Base-by-base conservation (phyloP, 495 filamentous ascomycete species). In the Annulohypoxylon bovei region DNA sequence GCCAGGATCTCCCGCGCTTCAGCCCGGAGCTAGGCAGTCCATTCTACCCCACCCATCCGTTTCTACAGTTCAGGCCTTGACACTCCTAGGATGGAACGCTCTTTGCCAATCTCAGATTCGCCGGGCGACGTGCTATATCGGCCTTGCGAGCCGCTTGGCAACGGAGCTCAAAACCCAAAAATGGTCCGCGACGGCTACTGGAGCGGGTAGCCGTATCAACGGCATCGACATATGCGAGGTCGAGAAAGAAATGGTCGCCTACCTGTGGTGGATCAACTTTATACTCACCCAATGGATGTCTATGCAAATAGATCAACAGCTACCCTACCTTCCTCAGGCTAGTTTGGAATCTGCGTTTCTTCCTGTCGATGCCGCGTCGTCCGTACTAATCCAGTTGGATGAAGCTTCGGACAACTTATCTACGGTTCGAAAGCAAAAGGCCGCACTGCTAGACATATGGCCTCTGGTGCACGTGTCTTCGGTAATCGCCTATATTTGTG, bases 31-130 rank as follows among this genome's bases (percentile, higher is more conserved):
- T 25, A 35, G 32, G n/a, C 53, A 56, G 40, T 56, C 53, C 9
- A 39, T 40, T 23, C 53, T 56, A 39, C 53, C 53, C 20, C 53
- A 56, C 20, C 53, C 32, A 37, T 25, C 53, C 9, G n/a, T 56
- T 39, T 35, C 53, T 9, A 56, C 53, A 4, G 53, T 56, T 12
- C 53, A 56, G 32, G 53, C 53, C 20, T 37, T 56, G 20, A 56
- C 53, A n/a, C 20, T 56, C 2, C 32, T 56, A n/a, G 53, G 53
- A 35, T 56, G 53, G 53, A 56, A 56, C 20, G 53, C 53, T 1
- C 12, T 56, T 14, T 56, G 53, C 20, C 53, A 56, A 27, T 56
- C 53, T 39, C 53, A 56, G 32, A 56, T 56, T n/a, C 53, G 53
- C 33, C 53, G 53, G 18, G 53, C 53, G 6, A 56, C 53, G 1